Evolutionary conservation across 768 basidiomycete genomes (phyloP).

Genomic region (Suillus paluster): DNA sequence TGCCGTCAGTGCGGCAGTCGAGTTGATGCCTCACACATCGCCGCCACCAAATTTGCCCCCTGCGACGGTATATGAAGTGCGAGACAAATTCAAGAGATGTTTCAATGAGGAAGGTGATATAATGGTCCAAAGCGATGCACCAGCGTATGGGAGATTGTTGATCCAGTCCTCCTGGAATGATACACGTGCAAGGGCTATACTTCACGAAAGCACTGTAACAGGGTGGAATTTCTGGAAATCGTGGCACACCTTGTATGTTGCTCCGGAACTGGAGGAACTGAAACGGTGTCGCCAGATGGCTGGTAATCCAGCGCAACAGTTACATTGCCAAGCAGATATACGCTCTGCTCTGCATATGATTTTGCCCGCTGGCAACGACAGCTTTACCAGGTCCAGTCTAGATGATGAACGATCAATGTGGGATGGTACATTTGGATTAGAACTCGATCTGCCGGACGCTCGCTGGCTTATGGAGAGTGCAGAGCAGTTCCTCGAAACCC

Average conservation of each 20-base stretch:
- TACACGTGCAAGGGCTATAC: not conserved
- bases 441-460: not conserved
- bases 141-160: not conserved
- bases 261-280: not conserved
- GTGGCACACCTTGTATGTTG: not conserved
- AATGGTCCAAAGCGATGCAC: not conserved
- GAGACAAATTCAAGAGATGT: not conserved
- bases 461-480: not conserved
- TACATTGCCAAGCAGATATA: not conserved
- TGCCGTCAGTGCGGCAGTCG: not conserved
- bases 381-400: not conserved
- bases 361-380: not conserved
- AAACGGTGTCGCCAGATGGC: not conserved
- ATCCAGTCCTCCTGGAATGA: not conserved
- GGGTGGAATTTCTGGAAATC: not conserved
- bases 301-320: not conserved
- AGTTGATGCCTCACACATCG: constrained; percentile 9
- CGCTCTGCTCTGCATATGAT: not conserved
- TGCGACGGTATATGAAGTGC: not conserved
- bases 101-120: not conserved
- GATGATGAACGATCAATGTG: not conserved
- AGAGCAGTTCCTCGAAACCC: not conserved
- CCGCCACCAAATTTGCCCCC: too few species aligned
- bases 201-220: not conserved
- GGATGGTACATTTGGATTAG: not conserved